Conservation (phyloP, 495 filamentous ascomycete species). For the Lasiosphaeria ovina region DNA sequence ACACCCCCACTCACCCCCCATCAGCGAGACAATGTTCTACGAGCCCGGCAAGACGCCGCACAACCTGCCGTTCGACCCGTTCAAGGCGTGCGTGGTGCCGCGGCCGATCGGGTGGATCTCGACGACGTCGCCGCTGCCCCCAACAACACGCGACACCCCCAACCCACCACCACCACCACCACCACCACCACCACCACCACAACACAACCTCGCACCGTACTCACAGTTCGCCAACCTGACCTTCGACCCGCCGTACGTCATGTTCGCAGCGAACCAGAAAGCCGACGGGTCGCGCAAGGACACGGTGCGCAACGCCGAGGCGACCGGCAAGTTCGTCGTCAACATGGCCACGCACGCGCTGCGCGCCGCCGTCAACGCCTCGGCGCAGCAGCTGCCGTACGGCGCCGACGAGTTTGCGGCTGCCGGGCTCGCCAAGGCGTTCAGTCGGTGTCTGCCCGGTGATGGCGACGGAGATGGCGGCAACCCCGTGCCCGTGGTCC, state of each 20-base stretch:
- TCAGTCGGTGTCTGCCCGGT: constrained; percentile 10
- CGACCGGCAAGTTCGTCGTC: constrained; percentile 56
- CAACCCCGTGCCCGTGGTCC: constrained; percentile 48
- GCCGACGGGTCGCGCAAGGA: constrained; percentile 46
- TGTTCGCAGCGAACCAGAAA: constrained; percentile 56
- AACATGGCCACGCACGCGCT: constrained; percentile 56
- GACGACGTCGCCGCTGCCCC: constrained; percentile 11
- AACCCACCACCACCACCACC: no score
- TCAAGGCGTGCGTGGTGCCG: constrained; percentile 24
- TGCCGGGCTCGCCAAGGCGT: constrained; percentile 47
- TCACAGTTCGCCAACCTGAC: constrained; percentile 60
- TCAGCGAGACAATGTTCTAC: constrained; percentile 15
- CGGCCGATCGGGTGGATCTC: constrained; percentile 27
- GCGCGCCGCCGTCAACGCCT: constrained; percentile 51
- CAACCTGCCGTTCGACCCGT: constrained; percentile 20
- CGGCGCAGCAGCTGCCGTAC: constrained; percentile 40
- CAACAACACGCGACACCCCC: background rate
- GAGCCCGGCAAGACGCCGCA: constrained; percentile 14
- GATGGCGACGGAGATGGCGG: constrained; percentile 23
- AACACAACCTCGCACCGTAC: constrained; percentile 55
- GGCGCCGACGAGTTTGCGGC: constrained; percentile 54
- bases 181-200: background rate
- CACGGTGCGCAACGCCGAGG: constrained; percentile 51
- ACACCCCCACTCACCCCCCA: no score
- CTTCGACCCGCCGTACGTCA: constrained; percentile 58